A percentile compares a stretch with the other conserved stretches of the same genome.
Evolutionary conservation across 768 basidiomycete species (phyloP).

Genomic region (Plicaturopsis crispa): DNA sequence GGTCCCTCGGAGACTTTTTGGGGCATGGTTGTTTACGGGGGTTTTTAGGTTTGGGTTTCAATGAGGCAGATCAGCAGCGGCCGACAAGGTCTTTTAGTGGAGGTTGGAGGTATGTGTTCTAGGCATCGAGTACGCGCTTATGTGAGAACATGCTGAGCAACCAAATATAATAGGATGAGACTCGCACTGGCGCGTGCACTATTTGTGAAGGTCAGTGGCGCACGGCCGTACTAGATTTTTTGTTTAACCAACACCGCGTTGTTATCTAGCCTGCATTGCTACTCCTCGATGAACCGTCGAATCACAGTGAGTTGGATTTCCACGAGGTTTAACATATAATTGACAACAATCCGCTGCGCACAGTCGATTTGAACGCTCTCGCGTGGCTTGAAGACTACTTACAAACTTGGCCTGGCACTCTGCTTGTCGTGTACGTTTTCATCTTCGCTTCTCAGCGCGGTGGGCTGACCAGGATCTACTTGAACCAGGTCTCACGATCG

Average conservation of each 20-base stretch:
- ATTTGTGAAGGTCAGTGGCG: slow-evolving; percentile 73
- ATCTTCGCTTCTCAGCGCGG: not conserved
- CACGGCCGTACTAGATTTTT: not conserved
- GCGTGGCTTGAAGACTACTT: slow-evolving; percentile 98
- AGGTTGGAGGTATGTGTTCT: slow-evolving; percentile 73
- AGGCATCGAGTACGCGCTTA: not conserved
- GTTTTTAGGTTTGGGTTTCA: slow-evolving; percentile 77
- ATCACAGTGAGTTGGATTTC: slow-evolving; percentile 63
- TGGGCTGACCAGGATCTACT: slow-evolving; percentile 2
- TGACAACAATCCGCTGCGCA: not conserved
- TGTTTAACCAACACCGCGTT: slow-evolving; percentile 4
- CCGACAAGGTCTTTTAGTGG: slow-evolving; percentile 87
- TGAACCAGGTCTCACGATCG: slow-evolving; percentile 84
- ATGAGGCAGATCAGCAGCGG: slow-evolving; percentile 76
- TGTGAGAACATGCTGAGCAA: slow-evolving; percentile 3
- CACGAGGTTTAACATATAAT: not conserved
- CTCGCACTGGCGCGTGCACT: slow-evolving; percentile 91
- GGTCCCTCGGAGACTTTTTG: not conserved
- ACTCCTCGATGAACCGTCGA: slow-evolving; percentile 90
- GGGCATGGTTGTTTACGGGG: slow-evolving; percentile 1
- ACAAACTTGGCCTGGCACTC: slow-evolving; percentile 88
- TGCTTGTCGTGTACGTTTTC: slow-evolving; percentile 80
- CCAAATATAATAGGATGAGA: slow-evolving; percentile 62
- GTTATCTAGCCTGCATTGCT: slow-evolving; percentile 55
- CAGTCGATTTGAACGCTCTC: slow-evolving; percentile 92